Conservation (phyloP, 192 early-diverging fungal genomes). For the Coemansia sp. region DNA sequence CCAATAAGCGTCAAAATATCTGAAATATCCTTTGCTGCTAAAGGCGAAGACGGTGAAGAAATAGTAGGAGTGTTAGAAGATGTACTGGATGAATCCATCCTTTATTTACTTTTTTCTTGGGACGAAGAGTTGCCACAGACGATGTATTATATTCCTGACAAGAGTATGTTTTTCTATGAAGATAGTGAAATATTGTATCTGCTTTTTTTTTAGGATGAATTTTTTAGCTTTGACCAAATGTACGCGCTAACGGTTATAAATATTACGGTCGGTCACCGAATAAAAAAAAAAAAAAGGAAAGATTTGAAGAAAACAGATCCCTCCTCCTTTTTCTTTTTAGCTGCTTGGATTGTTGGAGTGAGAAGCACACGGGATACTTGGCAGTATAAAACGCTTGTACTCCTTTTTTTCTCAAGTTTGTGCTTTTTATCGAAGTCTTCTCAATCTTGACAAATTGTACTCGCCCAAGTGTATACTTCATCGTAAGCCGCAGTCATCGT, state of each 20-base stretch:
- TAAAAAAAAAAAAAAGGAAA: not conserved
- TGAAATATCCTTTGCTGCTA: constrained; percentile 7
- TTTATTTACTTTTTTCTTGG: not conserved
- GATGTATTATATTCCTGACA: constrained; percentile 1
- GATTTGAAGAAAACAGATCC: not conserved
- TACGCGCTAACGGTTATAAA: not conserved
- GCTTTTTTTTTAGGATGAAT: not conserved
- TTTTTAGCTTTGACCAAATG: constrained; percentile 7
- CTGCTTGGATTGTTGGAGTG: not conserved
- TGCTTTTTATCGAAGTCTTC: not conserved
- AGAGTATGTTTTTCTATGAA: not conserved
- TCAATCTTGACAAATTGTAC: not conserved
- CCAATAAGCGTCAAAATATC: constrained; percentile 4
- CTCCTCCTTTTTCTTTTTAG: not conserved
- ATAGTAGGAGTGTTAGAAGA: not conserved
- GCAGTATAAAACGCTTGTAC: not conserved
- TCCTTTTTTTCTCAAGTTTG: not conserved
- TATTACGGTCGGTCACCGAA: not conserved
- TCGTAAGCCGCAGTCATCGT: not conserved
- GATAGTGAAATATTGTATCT: not conserved
- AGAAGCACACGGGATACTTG: not conserved
- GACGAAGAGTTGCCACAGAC: not conserved
- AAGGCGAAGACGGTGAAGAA: not conserved
- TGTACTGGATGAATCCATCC: constrained; percentile 9
- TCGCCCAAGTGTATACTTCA: not conserved